phyloP scores from a whole-genome alignment of 1,284 basidiomycete genomes.

The Cerioporus squamosus region DNA sequence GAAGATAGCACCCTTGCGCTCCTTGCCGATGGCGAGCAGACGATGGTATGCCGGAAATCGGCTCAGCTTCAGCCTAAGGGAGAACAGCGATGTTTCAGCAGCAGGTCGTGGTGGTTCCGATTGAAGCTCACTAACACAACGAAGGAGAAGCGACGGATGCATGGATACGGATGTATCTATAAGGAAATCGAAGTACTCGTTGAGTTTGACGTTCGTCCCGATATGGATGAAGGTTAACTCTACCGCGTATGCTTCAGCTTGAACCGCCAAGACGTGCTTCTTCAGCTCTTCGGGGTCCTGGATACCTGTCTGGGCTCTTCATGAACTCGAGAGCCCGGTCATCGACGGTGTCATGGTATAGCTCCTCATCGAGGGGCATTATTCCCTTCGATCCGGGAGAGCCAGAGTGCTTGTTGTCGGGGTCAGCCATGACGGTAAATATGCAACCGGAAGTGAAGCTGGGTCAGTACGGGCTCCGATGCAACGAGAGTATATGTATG shows the following conservation, averaged over 20 bases:
- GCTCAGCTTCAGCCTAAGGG: constrained; percentile 32
- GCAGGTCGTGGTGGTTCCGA: not conserved
- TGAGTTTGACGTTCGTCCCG: constrained; percentile 5
- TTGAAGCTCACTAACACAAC: constrained; percentile 35
- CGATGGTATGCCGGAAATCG: constrained; percentile 48
- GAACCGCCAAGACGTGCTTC: constrained; percentile 49
- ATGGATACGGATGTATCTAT: constrained; percentile 44
- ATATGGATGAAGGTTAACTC: not conserved
- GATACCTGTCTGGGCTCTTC: constrained; percentile 44
- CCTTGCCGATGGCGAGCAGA: constrained; percentile 43
- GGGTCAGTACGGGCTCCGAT: too few species aligned
- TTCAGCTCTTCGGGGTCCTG: constrained; percentile 44
- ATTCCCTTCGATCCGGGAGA: not conserved
- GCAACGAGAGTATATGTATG: too few species aligned
- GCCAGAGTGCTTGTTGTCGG: too few species aligned
- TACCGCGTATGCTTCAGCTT: constrained; percentile 49
- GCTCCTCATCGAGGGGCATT: constrained; percentile 12
- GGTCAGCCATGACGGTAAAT: too few species aligned
- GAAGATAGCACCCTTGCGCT: constrained; percentile 48
- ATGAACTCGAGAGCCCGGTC: constrained; percentile 41
- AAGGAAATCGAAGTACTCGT: constrained; percentile 22
- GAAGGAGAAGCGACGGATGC: constrained; percentile 47
- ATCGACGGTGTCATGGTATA: constrained; percentile 29
- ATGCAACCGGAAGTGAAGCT: too few species aligned
- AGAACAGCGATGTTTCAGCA: not conserved